A percentile compares a stretch with the other conserved stretches of the same genome.
Conservation (phyloP, 2,329 filamentous ascomycete species). For the Ophiostoma piceae region DNA sequence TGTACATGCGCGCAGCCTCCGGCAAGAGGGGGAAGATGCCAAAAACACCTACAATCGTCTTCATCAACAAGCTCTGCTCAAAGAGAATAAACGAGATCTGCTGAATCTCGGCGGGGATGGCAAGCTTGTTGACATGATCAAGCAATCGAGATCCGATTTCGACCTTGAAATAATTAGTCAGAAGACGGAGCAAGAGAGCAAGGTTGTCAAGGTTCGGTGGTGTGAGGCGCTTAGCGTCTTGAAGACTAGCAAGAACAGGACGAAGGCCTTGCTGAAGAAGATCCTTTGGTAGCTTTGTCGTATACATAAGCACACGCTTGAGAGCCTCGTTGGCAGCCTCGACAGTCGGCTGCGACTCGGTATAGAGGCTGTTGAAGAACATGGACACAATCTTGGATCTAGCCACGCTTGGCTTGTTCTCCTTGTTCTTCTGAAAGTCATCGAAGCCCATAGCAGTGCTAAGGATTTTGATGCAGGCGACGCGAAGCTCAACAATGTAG, state of each 20-base stretch:
- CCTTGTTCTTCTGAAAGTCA: slow-evolving; percentile 74
- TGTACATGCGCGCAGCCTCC: slow-evolving; percentile 81
- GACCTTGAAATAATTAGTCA: slow-evolving; percentile 98
- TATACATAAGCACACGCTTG: slow-evolving; percentile 79
- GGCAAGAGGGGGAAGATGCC: slow-evolving; percentile 97
- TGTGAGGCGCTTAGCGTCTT: slow-evolving; percentile 84
- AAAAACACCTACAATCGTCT: slow-evolving; percentile 88
- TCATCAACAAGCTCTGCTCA: slow-evolving; percentile 88
- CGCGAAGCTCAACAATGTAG: slow-evolving; percentile 82
- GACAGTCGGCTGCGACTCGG: slow-evolving; percentile 85
- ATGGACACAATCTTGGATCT: slow-evolving; percentile 76
- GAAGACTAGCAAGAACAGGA: slow-evolving; percentile 92
- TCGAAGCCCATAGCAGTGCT: slow-evolving; percentile 91
- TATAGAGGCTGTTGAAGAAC: slow-evolving; percentile 97
- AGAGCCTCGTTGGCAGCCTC: slow-evolving; percentile 88
- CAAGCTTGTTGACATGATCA: slow-evolving; percentile 87
- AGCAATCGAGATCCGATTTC: slow-evolving; percentile 92
- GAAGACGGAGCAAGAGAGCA: slow-evolving; percentile 77
- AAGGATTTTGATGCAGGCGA: slow-evolving; percentile 87
- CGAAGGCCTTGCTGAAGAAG: slow-evolving; percentile 88
- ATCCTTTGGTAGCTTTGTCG: slow-evolving; percentile 90
- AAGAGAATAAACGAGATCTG: slow-evolving; percentile 92
- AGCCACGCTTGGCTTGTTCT: slow-evolving; percentile 48
- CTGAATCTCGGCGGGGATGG: slow-evolving; percentile 72
- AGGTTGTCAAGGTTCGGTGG: slow-evolving; percentile 88